Evolutionary conservation across 495 filamentous ascomycete species (phyloP).

Genomic region (Aspergillus ellipticus): DNA sequence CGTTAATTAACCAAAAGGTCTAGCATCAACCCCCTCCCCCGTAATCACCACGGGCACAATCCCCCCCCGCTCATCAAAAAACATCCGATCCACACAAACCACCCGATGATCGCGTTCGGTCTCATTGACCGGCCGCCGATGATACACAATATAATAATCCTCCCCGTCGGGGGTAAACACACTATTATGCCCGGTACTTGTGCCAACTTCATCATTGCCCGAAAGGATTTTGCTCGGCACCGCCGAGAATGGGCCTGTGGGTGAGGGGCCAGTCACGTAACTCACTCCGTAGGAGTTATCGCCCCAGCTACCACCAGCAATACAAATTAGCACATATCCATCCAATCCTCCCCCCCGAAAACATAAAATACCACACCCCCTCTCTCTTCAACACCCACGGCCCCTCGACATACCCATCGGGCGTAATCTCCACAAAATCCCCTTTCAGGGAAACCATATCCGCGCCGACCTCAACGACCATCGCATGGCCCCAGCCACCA

Average conservation of each 20-base stretch:
- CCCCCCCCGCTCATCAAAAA: constrained; percentile 40
- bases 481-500: constrained; percentile 41
- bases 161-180: constrained; percentile 41
- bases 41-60: constrained; percentile 41
- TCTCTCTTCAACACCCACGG: constrained; percentile 43
- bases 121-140: constrained; percentile 40
- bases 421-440: constrained; percentile 36
- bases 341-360: no score
- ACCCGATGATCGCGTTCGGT: constrained; percentile 41
- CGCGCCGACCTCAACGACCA: constrained; percentile 39
- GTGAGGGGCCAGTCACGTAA: constrained; percentile 40
- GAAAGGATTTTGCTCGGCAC: constrained; percentile 34
- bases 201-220: constrained; percentile 36
- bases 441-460: constrained; percentile 43
- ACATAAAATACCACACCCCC: constrained; percentile 46
- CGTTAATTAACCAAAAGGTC: no score
- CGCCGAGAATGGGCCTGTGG: constrained; percentile 39
- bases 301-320: no score
- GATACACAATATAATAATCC: constrained; percentile 49
- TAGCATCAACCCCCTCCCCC: constrained; percentile 12
- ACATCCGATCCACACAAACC: constrained; percentile 45
- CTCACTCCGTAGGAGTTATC: constrained; percentile 44
- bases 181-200: constrained; percentile 40
- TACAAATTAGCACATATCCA: no score
- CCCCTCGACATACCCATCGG: constrained; percentile 40